Base-by-base conservation (phyloP, 345 rosid species). In the Leavenworthia alabamica region DNA sequence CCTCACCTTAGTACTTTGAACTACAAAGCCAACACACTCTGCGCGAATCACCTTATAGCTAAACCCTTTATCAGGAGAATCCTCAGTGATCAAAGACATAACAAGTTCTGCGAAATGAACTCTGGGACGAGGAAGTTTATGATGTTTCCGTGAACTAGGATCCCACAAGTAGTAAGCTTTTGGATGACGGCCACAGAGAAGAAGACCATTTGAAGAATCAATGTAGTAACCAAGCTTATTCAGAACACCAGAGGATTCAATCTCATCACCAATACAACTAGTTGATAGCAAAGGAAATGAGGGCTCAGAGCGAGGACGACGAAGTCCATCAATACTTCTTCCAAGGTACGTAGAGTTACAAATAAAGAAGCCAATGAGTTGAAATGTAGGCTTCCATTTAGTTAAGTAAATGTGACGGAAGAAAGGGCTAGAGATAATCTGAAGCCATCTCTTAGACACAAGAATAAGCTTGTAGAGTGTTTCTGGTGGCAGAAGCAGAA, bases 151-250 rank as follows among this genome's bases (percentile, higher is more conserved):
- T 6, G 83, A 75, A 26, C 16, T 13, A 0, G 77, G 81, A 77
- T 84, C 78, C 82, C 81, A 84, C 49, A 82, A 62, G 79, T 54
- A 80, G 67, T 84, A 84, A 51, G 79, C 56, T 69, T 77, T 84
- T 5, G 90, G 87, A 69, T 84, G 87, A 11, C 90, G 78, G 37
- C 90, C 90, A 50, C 87, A 82, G 12, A 84, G 85, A 63, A 84
- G 75, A 67, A 78, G 39, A 15, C 90, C 87, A 12, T 79, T 72
- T 13, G 79, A 75, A 27, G 87, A 80, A 71, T 84, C 90, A 4
- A 84, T 80, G 60, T 82, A 82, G 75, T 82, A 84, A 11, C 87
- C 90, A 45, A 82, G 74, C 53, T 58, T 68, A 8, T 78, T 80
- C 13, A 82, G 74, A 31, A 60, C 27, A 69, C 78, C 78, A 14